Evolutionary conservation across 2,329 filamentous ascomycete species (phyloP), one percentile per base, ranked within the genome.

Genomic region (Trichothecium sympodiale): DNA sequence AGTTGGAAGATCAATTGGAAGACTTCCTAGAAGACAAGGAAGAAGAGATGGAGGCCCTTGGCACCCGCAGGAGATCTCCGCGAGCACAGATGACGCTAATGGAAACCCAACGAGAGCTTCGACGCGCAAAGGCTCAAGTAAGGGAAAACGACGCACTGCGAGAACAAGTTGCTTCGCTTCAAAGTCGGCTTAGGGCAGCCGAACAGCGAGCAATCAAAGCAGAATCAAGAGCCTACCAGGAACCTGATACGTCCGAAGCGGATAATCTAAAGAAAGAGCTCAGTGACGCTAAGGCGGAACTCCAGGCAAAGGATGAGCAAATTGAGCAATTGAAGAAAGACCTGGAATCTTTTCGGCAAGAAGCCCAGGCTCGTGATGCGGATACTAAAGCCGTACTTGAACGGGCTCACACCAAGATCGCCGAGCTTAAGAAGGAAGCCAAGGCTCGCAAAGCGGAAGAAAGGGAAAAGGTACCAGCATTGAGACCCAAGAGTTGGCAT

Each of bases 341-440:
- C 13, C 74, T 74, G 40, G 69, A 75, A 29, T 49, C 59, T 8
- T 62, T 76, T 26, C 70, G 71, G 41, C 61, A 65, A 23, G 63
- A 72, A 31, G 66, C 69, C 14, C 69, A 75, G 41, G 52, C 61
- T 5, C 65, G 66, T 27, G 67, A 72, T n/a, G 55, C 60, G 8
- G 73, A 79, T 40, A 70, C 69, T 4, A 65, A 69, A 44, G 61
- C 66, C 13, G 69, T 77, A 3, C 44, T 78, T 31, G 62, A 69
- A 36, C 67, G 66, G 42, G 72, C 74, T 37, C 71, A 77, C 39
- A 59, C 63, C 28, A 73, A 73, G 51, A 74, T 77, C 40, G 56
- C 64, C 8, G 62, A 69, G 30, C 61, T 79, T 7, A 71, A 70
- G 51, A 69, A 65, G 43, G 67, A 73, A 43, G 51, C 75, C 28